Evolutionary conservation across 2,329 filamentous ascomycete genomes (phyloP), one percentile per base, ranked within the genome.

Genomic region (Periconia macrospinosa): DNA sequence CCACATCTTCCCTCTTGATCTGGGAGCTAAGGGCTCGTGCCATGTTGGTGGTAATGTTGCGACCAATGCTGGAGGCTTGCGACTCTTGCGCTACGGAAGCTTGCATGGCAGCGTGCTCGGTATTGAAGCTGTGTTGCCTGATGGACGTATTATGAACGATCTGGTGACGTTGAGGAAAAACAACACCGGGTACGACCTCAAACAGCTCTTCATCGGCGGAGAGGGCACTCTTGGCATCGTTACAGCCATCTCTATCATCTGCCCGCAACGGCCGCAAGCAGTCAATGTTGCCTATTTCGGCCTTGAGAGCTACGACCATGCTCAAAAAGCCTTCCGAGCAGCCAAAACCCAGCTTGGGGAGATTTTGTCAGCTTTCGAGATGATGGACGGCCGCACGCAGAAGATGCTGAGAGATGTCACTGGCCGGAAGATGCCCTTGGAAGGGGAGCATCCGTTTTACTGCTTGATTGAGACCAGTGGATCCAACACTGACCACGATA

Each of bases 1-100:
- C 46, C 88, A 97, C 77, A 88, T 99, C 66, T 99, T 97, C 78
- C 94, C 94, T 18, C 82, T 99, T 44, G 95, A 99, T 71, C 84
- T 99, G n/a, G 95, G 93, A 50, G 94, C 94, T 14, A 99, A 99
- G 78, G 94, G 94, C 2, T 96, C 91, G 7, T 97, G 94, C 75
- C 92, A 97, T 56, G 88, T 99, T 59, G 94, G 95, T 62, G 94
- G 94, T 47, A 99, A 97, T 72, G 88, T 99, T 9, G 88, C 94
- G 6, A 97, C 94, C 27, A 99, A 99, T 68, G 94, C 95, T 17
- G 94, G 94, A 55, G 94, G 94, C 10, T 80, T 99, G 57, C 86
- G 94, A 52, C 80, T 99, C 33, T 81, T 99, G 49, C 86, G 94
- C 42, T 99, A 99, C 73, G 94, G 94, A 48, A 96, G 91, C 73